Base-by-base conservation (phyloP, 1,284 basidiomycete species). In the Ganoderma resinaceum region DNA sequence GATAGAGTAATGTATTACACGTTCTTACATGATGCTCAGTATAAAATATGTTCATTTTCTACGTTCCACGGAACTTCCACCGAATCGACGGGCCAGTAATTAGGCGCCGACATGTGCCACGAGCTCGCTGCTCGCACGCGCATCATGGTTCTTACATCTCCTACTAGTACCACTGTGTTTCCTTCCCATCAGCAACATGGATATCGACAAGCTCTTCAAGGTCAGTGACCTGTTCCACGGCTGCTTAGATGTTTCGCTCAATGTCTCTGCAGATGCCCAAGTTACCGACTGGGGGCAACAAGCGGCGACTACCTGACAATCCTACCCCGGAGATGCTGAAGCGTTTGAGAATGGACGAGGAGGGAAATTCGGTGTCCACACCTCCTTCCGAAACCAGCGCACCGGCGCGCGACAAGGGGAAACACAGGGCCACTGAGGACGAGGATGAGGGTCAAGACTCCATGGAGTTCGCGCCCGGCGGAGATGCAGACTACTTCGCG, bases 401-500 rank as follows among this genome's bases (percentile, higher is more conserved):
- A 35, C 29, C 64, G 1, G 61, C 69, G 26, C 69, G 52, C 29
- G 69, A 77, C 61, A 78, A 73, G 73, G 79, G 72, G 76, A 84
- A 76, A 78, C 76, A 80, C 69, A 82, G 86, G 70, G 82, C 82
- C 4, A 89, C 86, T 0, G 86, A 94, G 4, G 89, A 91, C 66
- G 86, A 76, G 55, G 77, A 80, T 29, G 82, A 82, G 18, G 85
- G 85, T 37, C 82, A 83, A n/a, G 78, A 79, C 20, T 82, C 83
- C 20, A 81, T 80, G 63, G 82, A 84, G 65, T 94, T 95, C 79
- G 93, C 92, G 0, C 91, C 93, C 5, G 92, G 93, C 9, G 91
- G 90, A 35, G 94, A 96, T 73, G 93, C 94, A 0, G 95, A 97
- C 77, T 96, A 96, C 77, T 96, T 93, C 76, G 88, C 79, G 0